Percentiles rank a stretch among this genome's conserved stretches.
These are phyloP conservation scores for Aspergillus luchuensis DNA, from an alignment of 2,329 filamentous ascomycete species.

Conservation along the genomic window DNA sequence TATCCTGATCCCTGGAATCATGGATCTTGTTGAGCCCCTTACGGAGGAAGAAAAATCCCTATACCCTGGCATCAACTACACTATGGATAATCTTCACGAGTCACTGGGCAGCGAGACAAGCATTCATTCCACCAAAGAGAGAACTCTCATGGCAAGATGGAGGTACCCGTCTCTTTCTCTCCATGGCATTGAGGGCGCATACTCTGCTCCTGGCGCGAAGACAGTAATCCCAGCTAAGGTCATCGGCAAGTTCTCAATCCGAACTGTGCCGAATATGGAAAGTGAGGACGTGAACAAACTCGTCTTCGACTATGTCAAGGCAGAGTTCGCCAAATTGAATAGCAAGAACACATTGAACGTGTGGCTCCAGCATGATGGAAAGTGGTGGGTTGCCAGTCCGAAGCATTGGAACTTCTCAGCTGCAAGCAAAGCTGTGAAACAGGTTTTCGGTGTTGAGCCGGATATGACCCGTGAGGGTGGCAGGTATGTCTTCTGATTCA, in stretches of 20 bases:
- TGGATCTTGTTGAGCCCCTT: conserved; percentile 87
- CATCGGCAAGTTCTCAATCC: conserved; percentile 96
- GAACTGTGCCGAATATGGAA: conserved; percentile 97
- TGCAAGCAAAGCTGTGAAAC: conserved; percentile 91
- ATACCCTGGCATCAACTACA: conserved; percentile 90
- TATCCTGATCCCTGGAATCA: conserved; percentile 91
- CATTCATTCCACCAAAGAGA: conserved; percentile 85
- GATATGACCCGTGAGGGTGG: conserved; percentile 97
- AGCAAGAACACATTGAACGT: conserved; percentile 91
- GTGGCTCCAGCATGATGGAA: conserved; percentile 82
- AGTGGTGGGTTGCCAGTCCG: conserved; percentile 98
- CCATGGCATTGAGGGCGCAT: conserved; percentile 93
- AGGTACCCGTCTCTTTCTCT: conserved; percentile 90
- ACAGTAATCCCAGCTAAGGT: conserved; percentile 99
- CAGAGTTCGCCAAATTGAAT: conserved; percentile 79
- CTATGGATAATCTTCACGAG: conserved; percentile 93
- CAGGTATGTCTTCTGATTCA: conserved; percentile 57
- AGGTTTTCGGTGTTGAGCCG: conserved; percentile 89
- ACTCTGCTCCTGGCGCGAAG: conserved; percentile 90
- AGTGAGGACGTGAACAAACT: conserved; percentile 82
- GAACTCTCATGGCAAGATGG: conserved; percentile 94
- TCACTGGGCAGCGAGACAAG: conserved; percentile 86
- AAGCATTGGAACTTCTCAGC: conserved; percentile 99
- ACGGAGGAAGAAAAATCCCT: conserved; percentile 82
- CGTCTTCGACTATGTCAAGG: conserved; percentile 80